Evolutionary conservation across 768 basidiomycete genomes (phyloP).

Genomic region (Dentipellis sp.): DNA sequence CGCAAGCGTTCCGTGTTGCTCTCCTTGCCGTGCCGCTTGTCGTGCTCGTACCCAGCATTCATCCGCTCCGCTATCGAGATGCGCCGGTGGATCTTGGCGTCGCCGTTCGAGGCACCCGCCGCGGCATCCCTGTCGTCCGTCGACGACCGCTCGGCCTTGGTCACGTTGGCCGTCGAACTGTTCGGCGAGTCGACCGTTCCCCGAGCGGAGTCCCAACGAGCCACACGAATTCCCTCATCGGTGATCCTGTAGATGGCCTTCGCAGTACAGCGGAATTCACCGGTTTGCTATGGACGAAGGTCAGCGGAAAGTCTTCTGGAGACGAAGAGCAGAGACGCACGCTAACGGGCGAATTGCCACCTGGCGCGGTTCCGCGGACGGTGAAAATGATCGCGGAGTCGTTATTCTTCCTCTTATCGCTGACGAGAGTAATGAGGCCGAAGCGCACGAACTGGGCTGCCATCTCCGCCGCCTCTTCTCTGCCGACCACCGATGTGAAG

Average conservation of each 20-base stretch:
- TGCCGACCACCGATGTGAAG: conserved; percentile 90
- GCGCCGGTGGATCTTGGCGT: conserved; percentile 67
- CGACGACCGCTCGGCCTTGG: conserved; percentile 37
- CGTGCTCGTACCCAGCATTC: conserved; percentile 43
- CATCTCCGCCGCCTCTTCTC: conserved; percentile 97
- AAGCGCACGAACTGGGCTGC: conserved; percentile 96
- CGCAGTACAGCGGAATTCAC: conserved; percentile 93
- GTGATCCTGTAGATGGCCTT: conserved; percentile 95
- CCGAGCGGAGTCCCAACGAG: conserved; percentile 62
- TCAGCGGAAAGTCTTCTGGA: conserved; percentile 8
- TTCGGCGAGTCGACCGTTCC: conserved; percentile 48
- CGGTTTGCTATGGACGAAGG: conserved; percentile 56
- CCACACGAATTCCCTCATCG: conserved; percentile 79
- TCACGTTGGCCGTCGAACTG: conserved; percentile 55
- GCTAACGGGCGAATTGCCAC: conserved; percentile 65
- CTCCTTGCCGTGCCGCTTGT: conserved; percentile 57
- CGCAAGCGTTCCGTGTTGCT: conserved; percentile 87
- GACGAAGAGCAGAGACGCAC: conserved; percentile 32
- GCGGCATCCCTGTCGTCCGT: conserved; percentile 42
- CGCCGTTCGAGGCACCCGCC: conserved; percentile 26
- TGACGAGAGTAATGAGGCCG: conserved; percentile 80
- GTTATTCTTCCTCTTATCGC: conserved; percentile 85
- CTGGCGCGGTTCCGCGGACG: conserved; percentile 71
- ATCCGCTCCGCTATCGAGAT: conserved; percentile 72
- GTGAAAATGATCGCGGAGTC: conserved; percentile 92